Evolutionary conservation across 805 yeast genomes (phyloP).

Genomic region (Wickerhamomyces xylosicus): DNA sequence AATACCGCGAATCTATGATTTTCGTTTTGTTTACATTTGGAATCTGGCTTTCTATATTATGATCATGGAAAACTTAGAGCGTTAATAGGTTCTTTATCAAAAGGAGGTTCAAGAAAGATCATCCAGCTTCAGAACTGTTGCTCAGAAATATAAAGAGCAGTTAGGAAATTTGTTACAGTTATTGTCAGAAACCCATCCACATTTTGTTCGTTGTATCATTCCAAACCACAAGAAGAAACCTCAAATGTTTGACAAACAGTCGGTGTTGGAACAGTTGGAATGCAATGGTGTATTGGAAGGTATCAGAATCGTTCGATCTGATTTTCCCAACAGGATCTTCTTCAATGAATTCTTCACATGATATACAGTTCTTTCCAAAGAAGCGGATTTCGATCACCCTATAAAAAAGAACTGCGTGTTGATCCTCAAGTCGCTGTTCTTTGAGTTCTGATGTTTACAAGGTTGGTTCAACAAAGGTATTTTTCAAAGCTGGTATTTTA

Average conservation of each 20-base stretch:
- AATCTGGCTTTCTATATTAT: too few relatives aligned
- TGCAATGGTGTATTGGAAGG: slow-evolving; percentile 99
- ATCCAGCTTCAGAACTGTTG: slow-evolving; percentile 62
- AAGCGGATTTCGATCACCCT: slow-evolving; percentile 30
- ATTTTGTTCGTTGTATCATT: slow-evolving; percentile 90
- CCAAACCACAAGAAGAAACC: slow-evolving; percentile 78
- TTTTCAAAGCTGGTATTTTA: slow-evolving; percentile 92
- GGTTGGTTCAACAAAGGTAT: slow-evolving; percentile 87
- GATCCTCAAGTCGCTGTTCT: slow-evolving; percentile 50
- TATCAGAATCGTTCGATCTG: slow-evolving; percentile 92
- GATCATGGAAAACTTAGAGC: too few relatives aligned
- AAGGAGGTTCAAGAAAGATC: slow-evolving; percentile 24
- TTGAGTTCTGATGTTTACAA: slow-evolving; percentile 69
- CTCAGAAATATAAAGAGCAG: slow-evolving; percentile 85
- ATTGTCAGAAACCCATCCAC: slow-evolving; percentile 78
- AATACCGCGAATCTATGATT: too few relatives aligned
- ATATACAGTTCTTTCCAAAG: slow-evolving; percentile 58
- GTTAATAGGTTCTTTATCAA: too few relatives aligned
- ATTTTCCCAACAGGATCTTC: slow-evolving; percentile 86
- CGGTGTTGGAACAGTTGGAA: slow-evolving; percentile 81
- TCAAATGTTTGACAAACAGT: slow-evolving; percentile 54
- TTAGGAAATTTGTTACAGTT: slow-evolving; percentile 61
- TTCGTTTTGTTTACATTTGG: too few relatives aligned
- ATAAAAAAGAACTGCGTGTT: slow-evolving; percentile 61
- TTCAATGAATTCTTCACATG: slow-evolving; percentile 72